These are phyloP conservation scores for Blepharisma japonicum DNA, from an alignment of 73 alveolate species.

Conservation along the genomic window DNA sequence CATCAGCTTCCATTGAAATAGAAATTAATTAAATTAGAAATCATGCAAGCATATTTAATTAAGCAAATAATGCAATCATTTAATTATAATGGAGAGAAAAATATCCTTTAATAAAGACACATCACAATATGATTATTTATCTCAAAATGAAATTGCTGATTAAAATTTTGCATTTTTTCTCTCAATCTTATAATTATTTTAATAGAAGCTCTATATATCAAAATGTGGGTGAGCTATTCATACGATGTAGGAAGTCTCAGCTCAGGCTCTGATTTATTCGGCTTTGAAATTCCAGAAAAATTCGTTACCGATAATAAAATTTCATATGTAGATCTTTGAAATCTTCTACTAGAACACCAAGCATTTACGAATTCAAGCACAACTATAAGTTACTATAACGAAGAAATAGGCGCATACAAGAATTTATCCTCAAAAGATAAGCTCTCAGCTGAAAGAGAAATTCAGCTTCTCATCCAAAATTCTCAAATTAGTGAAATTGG, in stretches of 20 bases:
- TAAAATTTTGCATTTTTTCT: too few relatives aligned
- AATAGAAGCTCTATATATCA: too few relatives aligned
- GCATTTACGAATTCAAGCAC: not conserved
- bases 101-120: too few relatives aligned
- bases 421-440: not conserved
- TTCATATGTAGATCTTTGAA: not conserved
- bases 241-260: constrained; percentile 10
- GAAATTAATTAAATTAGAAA: too few relatives aligned
- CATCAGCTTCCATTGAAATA: too few relatives aligned
- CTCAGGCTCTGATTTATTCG: not conserved
- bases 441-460: not conserved
- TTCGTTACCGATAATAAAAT: not conserved
- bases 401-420: not conserved
- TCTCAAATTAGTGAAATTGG: constrained; percentile 24
- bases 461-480: not conserved
- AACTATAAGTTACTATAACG: not conserved
- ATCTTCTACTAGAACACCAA: not conserved
- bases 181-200: too few relatives aligned
- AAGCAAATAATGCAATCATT: too few relatives aligned
- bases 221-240: constrained; percentile 19
- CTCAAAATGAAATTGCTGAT: too few relatives aligned
- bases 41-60: too few relatives aligned
- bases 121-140: too few relatives aligned
- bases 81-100: too few relatives aligned
- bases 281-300: constrained; percentile 5